Evolutionary conservation across 2,329 filamentous ascomycete genomes (phyloP), one percentile per base, ranked within the genome.

Genomic region (Ophiostoma perfectum): DNA sequence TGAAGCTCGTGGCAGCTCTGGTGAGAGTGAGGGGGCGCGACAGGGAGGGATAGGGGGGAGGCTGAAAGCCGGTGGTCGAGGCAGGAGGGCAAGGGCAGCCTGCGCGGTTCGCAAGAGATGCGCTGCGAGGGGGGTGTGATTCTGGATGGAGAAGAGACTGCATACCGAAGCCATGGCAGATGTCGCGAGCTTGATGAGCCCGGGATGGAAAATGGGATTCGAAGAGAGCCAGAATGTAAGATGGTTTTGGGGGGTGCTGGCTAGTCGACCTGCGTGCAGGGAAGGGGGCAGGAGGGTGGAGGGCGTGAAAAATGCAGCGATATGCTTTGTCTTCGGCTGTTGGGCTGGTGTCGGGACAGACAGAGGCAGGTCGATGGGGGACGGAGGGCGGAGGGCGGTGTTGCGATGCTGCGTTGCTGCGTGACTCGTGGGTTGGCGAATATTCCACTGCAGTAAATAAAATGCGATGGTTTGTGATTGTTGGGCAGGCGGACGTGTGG

Each of bases 81-180:
- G 27, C 27, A 27, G 27, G 27, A 27, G 27, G 27, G 27, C 27
- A 27, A 27, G 27, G 27, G 27, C 27, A 27, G 27, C 2, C 27
- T 27, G 27, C 27, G 27, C 27, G 27, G 27, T 27, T 27, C 27
- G 27, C 27, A 27, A 27, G 27, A 27, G 27, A 27, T 27, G 27
- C 27, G 27, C 27, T 27, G 27, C 27, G 27, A 27, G 27, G 27
- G 27, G 27, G 6, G 38, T 42, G 14, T 42, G 38, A 16, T 63
- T 14, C 58, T 41, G 5, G 6, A 41, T 18, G 36, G 27, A 39
- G 11, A 62, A 16, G 38, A n/a, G 12, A n/a, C 6, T 41, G 38
- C 70, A 67, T 65, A 72, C 70, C 49, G 70, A 70, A 65, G 70
- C 68, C 70, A 72, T 72, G 27, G 44, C 63, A 52, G 41, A 5